phyloP scores from a whole-genome alignment of 2,329 filamentous ascomycete genomes.

The Graphium sp. region DNA sequence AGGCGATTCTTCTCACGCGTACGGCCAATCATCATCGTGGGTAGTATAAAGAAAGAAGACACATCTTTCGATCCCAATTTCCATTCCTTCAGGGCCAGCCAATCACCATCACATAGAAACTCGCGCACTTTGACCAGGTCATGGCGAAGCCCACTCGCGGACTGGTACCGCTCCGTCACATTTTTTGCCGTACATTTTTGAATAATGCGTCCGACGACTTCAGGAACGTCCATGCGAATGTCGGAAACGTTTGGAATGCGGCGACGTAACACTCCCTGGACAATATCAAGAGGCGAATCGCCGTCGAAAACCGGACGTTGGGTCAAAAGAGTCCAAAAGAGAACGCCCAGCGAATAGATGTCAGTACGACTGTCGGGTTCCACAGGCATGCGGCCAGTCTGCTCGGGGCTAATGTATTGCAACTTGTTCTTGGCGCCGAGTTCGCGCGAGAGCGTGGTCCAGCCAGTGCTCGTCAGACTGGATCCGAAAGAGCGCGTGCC shows the following conservation, averaged over 20 bases:
- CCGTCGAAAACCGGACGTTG: slow-evolving; percentile 70
- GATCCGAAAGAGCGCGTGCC: slow-evolving; percentile 82
- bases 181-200: slow-evolving; percentile 86
- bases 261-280: slow-evolving; percentile 72
- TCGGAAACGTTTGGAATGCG: slow-evolving; percentile 62
- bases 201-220: slow-evolving; percentile 66
- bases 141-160: slow-evolving; percentile 68
- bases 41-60: slow-evolving; percentile 82
- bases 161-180: slow-evolving; percentile 78
- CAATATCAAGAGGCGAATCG: slow-evolving; percentile 68
- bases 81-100: slow-evolving; percentile 53
- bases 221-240: slow-evolving; percentile 68
- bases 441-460: slow-evolving; percentile 70
- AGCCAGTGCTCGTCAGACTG: slow-evolving; percentile 69
- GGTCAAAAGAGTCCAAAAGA: slow-evolving; percentile 77
- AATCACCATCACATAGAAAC: slow-evolving; percentile 60
- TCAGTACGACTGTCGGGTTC: slow-evolving; percentile 87
- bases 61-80: slow-evolving; percentile 70
- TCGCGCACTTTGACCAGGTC: slow-evolving; percentile 62
- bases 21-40: slow-evolving; percentile 65
- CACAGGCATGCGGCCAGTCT: slow-evolving; percentile 81
- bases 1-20: slow-evolving; percentile 55
- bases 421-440: slow-evolving; percentile 78
- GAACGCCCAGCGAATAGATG: slow-evolving; percentile 78
- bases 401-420: slow-evolving; percentile 83